These are phyloP conservation scores for Botrytis aclada DNA, from an alignment of 2,329 filamentous ascomycete species.

Conservation along the genomic window DNA sequence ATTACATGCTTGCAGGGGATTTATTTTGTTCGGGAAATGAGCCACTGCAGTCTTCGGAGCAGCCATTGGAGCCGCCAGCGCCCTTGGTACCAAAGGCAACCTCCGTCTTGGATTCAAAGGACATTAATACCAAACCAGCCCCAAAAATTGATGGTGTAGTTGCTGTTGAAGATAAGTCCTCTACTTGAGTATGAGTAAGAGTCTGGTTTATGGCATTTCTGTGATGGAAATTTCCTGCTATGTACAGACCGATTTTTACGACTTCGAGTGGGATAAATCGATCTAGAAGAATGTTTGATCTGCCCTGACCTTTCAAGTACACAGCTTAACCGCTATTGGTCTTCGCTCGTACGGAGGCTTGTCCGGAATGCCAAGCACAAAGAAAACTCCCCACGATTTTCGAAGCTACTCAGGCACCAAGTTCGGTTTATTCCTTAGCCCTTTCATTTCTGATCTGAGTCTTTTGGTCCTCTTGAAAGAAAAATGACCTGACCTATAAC, in stretches of 20 bases:
- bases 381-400: not conserved
- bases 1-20: conserved; percentile 26
- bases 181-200: not conserved
- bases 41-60: conserved; percentile 9
- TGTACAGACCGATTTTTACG: not conserved
- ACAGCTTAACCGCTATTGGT: not conserved
- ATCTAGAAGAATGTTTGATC: not conserved
- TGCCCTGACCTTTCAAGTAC: not conserved
- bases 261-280: not conserved
- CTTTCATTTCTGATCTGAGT: not conserved
- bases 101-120: conserved; percentile 2
- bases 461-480: not conserved
- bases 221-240: not conserved
- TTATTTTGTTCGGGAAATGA: conserved; percentile 34
- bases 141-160: not conserved
- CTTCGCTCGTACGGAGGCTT: not conserved
- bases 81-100: not conserved
- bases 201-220: not conserved
- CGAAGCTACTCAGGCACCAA: conserved; percentile 9
- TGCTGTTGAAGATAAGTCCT: not conserved
- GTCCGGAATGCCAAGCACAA: not conserved
- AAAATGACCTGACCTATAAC: not conserved
- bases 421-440: not conserved
- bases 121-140: not conserved
- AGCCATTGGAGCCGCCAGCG: not conserved